Conservation (phyloP, 805 yeast genomes). For the Naumovozyma castellii region DNA sequence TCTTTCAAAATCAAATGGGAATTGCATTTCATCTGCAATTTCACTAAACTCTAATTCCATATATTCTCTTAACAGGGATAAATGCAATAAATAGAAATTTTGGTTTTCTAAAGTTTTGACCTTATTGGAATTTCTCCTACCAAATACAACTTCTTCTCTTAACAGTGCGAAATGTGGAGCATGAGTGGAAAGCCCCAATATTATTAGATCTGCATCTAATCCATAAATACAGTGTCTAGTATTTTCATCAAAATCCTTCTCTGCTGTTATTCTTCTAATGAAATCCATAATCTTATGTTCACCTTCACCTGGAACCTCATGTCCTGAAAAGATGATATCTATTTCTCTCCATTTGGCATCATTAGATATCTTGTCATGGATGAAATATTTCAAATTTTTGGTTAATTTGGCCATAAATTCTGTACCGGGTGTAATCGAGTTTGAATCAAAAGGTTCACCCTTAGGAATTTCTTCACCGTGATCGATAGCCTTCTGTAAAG, state of each 20-base stretch:
- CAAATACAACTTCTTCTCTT: conserved; percentile 93
- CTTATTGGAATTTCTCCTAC: conserved; percentile 32
- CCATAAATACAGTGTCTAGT: conserved; percentile 92
- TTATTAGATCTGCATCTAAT: conserved; percentile 89
- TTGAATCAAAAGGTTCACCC: conserved; percentile 77
- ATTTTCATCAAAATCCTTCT: conserved; percentile 63
- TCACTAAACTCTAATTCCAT: conserved; percentile 75
- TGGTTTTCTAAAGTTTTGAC: conserved; percentile 58
- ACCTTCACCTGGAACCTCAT: conserved; percentile 97
- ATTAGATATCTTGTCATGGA: conserved; percentile 76
- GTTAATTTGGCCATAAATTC: conserved; percentile 91
- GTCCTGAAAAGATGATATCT: conserved; percentile 75
- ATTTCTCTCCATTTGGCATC: conserved; percentile 81
- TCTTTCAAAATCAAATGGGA: conserved; percentile 75
- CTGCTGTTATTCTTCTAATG: conserved; percentile 71
- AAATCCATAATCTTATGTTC: conserved; percentile 95
- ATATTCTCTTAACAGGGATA: conserved; percentile 84
- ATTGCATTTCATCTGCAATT: conserved; percentile 51
- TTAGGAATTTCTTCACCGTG: conserved; percentile 70
- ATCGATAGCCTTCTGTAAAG: conserved; percentile 59
- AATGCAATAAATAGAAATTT: conserved; percentile 71
- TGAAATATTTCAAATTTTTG: conserved; percentile 70
- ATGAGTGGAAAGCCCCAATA: conserved; percentile 84
- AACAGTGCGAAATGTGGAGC: conserved; percentile 92
- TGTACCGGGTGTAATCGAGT: conserved; percentile 93